These are phyloP conservation scores for Starmerella apicola DNA, from an alignment of 805 yeast species.

Conservation along the genomic window DNA sequence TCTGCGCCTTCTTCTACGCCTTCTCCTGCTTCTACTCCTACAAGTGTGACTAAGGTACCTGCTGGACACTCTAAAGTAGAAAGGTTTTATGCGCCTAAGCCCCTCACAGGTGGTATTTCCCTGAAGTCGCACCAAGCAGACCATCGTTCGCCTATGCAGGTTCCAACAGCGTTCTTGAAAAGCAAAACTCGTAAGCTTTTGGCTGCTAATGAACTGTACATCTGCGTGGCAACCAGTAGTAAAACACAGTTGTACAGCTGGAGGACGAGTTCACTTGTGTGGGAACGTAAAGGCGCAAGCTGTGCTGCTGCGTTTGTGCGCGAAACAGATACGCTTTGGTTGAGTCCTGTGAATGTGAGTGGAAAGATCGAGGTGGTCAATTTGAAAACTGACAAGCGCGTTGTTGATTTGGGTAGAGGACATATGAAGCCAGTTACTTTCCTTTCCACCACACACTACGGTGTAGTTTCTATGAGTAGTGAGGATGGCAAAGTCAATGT, in stretches of 20 bases:
- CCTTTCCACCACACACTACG: constrained; percentile 1
- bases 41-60: not conserved
- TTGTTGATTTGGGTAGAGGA: constrained; percentile 4
- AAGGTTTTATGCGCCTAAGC: constrained; percentile 9
- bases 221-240: constrained; percentile 5
- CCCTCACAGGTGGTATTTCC: not conserved
- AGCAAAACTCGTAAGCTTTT: constrained; percentile 3
- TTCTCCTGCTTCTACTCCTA: not conserved
- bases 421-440: constrained; percentile 13
- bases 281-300: constrained; percentile 9
- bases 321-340: constrained; percentile 9
- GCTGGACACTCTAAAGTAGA: not conserved
- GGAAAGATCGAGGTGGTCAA: constrained; percentile 3
- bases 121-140: constrained; percentile 12
- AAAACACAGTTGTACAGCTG: constrained; percentile 11
- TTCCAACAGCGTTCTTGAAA: constrained; percentile 7
- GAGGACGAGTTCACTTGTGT: constrained; percentile 11
- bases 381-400: not conserved
- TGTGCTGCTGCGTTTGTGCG: constrained; percentile 7
- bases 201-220: constrained; percentile 11
- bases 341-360: constrained; percentile 3
- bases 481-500: constrained; percentile 28
- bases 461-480: constrained; percentile 24
- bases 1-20: not conserved
- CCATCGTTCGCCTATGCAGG: constrained; percentile 8